Percentiles rank a stretch among this genome's conserved stretches.
Conservation (phyloP, 345 rosid species). For the Carallia pectinifolia region DNA sequence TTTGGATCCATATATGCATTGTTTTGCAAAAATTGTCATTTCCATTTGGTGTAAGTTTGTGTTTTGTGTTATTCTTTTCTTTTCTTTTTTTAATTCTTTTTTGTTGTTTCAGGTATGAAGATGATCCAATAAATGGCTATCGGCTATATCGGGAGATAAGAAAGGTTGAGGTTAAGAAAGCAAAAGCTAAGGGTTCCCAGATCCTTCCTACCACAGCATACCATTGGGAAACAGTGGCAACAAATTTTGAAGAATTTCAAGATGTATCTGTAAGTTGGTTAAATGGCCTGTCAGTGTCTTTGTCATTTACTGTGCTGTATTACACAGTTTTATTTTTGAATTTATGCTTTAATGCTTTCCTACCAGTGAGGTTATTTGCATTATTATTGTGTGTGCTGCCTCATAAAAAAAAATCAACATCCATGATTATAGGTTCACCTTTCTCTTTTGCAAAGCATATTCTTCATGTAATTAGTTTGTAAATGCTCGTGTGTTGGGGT, state of each 20-base stretch:
- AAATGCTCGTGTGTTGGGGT: neutral
- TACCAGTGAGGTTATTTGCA: too few relatives aligned
- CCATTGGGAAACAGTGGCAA: constrained; percentile 98
- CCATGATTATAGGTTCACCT: too few relatives aligned
- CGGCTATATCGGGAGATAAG: constrained; percentile 92
- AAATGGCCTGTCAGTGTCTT: neutral
- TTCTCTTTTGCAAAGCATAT: neutral
- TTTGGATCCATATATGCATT: too few relatives aligned
- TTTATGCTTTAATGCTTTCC: neutral
- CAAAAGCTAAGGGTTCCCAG: constrained; percentile 76
- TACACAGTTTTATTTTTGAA: neutral
- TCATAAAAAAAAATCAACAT: too few relatives aligned
- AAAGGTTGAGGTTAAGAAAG: constrained; percentile 74
- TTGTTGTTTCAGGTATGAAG: constrained; percentile 76
- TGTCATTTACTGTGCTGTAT: neutral
- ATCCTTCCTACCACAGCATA: constrained; percentile 60
- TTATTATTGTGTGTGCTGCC: too few relatives aligned
- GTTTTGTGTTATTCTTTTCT: constrained; percentile 13
- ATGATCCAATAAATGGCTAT: constrained; percentile 87
- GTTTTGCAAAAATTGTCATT: neutral
- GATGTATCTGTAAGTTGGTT: constrained; percentile 64
- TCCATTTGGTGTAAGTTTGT: neutral
- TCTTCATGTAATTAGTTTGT: neutral
- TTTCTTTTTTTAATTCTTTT: neutral
- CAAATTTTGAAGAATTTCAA: constrained; percentile 91